phyloP scores from a whole-genome alignment of 176 grass and related monocot species.

The Musa acuminata region DNA sequence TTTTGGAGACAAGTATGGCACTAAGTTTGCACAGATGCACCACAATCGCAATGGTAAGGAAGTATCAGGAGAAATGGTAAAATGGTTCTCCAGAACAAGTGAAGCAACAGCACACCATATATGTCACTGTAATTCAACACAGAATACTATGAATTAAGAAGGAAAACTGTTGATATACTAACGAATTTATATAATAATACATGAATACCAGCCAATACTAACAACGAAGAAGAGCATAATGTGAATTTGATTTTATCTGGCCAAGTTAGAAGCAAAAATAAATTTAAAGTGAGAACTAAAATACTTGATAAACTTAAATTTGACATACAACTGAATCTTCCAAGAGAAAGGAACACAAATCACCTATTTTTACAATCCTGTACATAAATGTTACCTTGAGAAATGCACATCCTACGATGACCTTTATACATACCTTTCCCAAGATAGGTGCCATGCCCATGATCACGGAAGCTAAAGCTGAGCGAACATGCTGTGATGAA shows the following conservation, averaged over 20 bases:
- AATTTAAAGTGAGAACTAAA: background rate
- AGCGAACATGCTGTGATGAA: slow-evolving; percentile 97
- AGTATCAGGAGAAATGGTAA: too few species aligned
- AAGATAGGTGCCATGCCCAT: slow-evolving; percentile 98
- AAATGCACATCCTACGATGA: background rate
- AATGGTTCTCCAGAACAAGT: too few species aligned
- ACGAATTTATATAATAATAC: background rate
- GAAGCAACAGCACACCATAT: too few species aligned
- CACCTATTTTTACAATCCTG: background rate
- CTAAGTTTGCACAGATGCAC: too few species aligned
- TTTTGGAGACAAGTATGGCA: too few species aligned
- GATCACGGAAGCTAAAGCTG: slow-evolving; percentile 95
- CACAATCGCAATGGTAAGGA: too few species aligned
- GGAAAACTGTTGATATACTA: too few species aligned
- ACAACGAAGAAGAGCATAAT: background rate
- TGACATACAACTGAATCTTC: too few species aligned
- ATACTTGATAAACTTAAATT: background rate
- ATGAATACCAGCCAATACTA: background rate
- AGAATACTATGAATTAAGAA: too few species aligned
- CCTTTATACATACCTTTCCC: slow-evolving; percentile 50
- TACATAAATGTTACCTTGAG: background rate
- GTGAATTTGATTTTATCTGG: background rate
- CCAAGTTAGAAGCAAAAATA: background rate
- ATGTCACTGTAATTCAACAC: too few species aligned
- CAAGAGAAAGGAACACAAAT: background rate